A percentile compares a stretch with the other conserved stretches of the same genome.
Evolutionary conservation across 805 yeast species (phyloP).

Genomic region (Saturnispora kantuleensis): DNA sequence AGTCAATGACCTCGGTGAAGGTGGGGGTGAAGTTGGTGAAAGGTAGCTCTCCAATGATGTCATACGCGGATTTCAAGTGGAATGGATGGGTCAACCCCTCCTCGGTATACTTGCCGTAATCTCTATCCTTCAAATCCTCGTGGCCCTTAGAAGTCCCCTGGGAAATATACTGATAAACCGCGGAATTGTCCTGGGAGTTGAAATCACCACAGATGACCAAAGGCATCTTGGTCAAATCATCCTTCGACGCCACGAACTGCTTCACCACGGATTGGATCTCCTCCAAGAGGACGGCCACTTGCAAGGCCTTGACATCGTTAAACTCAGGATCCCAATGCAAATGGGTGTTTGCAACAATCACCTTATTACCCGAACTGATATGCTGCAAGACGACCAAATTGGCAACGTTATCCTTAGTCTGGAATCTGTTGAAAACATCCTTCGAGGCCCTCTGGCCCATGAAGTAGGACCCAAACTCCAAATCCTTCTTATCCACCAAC

Average conservation of each 20-base stretch:
- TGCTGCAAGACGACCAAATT: conserved; percentile 68
- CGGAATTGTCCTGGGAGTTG: conserved; percentile 78
- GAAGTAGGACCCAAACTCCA: conserved; percentile 78
- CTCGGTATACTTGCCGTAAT: conserved; percentile 84
- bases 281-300: conserved; percentile 84
- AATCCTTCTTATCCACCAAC: conserved; percentile 55
- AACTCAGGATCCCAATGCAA: conserved; percentile 97
- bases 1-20: conserved; percentile 89
- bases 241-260: conserved; percentile 26
- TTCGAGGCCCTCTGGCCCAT: conserved; percentile 78
- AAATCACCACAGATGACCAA: conserved; percentile 89
- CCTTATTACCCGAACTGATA: conserved; percentile 54
- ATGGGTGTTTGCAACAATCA: conserved; percentile 82
- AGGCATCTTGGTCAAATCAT: conserved; percentile 42
- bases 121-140: conserved; percentile 72
- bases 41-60: conserved; percentile 77
- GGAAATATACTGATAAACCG: conserved; percentile 84
- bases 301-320: conserved; percentile 93
- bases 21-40: conserved; percentile 92
- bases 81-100: conserved; percentile 80
- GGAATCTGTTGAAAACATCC: conserved; percentile 90
- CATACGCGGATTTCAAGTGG: conserved; percentile 77
- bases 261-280: conserved; percentile 65
- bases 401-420: conserved; percentile 93
- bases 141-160: conserved; percentile 75